Conservation (phyloP, 2,329 filamentous ascomycete species). For the Talaromyces sp. region DNA sequence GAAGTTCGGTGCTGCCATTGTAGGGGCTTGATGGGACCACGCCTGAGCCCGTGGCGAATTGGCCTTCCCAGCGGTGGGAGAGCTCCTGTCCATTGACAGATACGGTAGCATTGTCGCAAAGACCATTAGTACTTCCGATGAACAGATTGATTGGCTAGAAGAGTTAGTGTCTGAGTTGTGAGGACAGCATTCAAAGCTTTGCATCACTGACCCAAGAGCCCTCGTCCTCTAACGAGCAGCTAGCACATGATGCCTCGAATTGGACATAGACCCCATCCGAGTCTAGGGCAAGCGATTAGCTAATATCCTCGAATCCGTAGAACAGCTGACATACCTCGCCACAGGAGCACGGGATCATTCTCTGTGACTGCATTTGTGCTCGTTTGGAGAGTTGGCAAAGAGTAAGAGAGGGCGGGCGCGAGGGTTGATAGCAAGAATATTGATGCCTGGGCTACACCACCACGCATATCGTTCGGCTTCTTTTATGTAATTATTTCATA, state of each 20-base stretch:
- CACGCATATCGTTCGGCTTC: conserved; percentile 16
- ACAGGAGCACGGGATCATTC: conserved; percentile 16
- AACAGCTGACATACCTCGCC: conserved; percentile 18
- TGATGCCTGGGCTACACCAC: conserved; percentile 20
- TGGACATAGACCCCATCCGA: conserved; percentile 22
- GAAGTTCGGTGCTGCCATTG: conserved; percentile 20
- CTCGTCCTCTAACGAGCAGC: conserved; percentile 19
- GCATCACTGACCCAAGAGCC: conserved; percentile 20
- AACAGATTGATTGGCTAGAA: conserved; percentile 29
- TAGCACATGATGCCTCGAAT: conserved; percentile 25
- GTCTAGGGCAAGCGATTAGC: conserved; percentile 21
- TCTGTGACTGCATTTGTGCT: conserved; percentile 16
- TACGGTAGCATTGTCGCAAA: conserved; percentile 27
- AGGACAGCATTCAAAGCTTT: not conserved
- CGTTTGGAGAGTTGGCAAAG: conserved; percentile 18
- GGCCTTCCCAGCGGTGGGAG: conserved; percentile 24
- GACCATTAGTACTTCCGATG: conserved; percentile 24
- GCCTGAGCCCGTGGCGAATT: conserved; percentile 24
- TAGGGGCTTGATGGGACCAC: conserved; percentile 23
- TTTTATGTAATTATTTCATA: conserved; percentile 5
- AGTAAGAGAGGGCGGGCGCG: conserved; percentile 13
- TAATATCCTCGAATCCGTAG: conserved; percentile 17
- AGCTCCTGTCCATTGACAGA: conserved; percentile 30
- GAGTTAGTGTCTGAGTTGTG: not conserved
- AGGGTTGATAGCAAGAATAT: conserved; percentile 16